A percentile compares a stretch with the other conserved stretches of the same genome.
Evolutionary conservation across 257 asterid species (phyloP).

Genomic region (Primulina tabacum): DNA sequence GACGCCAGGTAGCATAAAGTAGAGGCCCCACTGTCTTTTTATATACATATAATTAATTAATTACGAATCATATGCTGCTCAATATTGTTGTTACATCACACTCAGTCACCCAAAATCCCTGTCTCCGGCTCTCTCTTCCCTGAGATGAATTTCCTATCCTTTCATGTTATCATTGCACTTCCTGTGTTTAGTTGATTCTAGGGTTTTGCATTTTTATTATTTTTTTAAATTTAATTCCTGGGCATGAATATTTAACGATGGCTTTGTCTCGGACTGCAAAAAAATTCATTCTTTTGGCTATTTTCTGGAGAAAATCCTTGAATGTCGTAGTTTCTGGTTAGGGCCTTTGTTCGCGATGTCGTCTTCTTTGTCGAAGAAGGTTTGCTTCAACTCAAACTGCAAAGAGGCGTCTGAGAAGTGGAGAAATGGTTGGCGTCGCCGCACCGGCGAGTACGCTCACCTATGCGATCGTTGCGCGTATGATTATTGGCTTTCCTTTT

Average conservation of each 20-base stretch:
- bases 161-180: constrained; percentile 20
- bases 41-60: background rate
- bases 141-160: constrained; percentile 25
- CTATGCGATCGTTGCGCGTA: constrained; percentile 99
- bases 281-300: constrained; percentile 1
- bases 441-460: constrained; percentile 88
- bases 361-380: constrained; percentile 33
- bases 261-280: constrained; percentile 18
- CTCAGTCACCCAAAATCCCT: constrained; percentile 8
- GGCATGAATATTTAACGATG: constrained; percentile 25
- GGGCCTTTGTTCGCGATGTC: constrained; percentile 35
- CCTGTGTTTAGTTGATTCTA: constrained; percentile 34
- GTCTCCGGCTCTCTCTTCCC: constrained; percentile 19
- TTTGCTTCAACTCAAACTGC: constrained; percentile 84
- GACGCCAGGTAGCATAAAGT: background rate
- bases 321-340: constrained; percentile 13
- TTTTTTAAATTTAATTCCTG: constrained; percentile 20
- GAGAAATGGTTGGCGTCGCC: constrained; percentile 92
- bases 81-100: constrained; percentile 24
- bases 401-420: constrained; percentile 47
- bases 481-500: constrained; percentile 23
- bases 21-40: background rate
- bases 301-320: background rate
- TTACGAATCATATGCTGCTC: constrained; percentile 19
- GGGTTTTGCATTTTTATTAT: constrained; percentile 33